Evolutionary conservation across 257 asterid genomes (phyloP).

Genomic region (Plectranthus barbatus): DNA sequence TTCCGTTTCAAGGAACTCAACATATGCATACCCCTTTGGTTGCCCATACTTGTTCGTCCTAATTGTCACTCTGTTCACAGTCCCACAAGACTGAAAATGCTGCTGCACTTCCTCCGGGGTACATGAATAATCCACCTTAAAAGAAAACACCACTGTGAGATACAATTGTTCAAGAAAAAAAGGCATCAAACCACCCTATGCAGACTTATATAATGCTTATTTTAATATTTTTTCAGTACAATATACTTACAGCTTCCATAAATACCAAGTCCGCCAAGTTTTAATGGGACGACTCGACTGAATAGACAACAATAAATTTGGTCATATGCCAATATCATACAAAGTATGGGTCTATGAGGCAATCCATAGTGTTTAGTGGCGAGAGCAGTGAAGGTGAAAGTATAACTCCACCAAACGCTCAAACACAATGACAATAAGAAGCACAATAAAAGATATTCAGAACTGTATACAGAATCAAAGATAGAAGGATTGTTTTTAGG

Average conservation of each 20-base stretch:
- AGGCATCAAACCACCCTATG: neutral
- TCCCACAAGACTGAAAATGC: constrained; percentile 81
- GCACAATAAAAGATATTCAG: neutral
- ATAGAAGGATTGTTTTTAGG: neutral
- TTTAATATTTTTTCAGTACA: neutral
- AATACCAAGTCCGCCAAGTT: neutral
- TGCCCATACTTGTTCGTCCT: constrained; percentile 70
- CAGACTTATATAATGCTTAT: neutral
- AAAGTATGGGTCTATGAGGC: neutral
- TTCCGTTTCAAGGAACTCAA: constrained; percentile 73
- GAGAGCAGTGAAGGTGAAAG: neutral
- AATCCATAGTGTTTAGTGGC: neutral
- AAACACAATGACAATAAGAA: neutral
- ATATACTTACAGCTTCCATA: neutral
- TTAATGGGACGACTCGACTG: neutral
- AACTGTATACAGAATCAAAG: too few relatives aligned
- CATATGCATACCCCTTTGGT: constrained; percentile 81
- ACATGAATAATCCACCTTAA: constrained; percentile 69
- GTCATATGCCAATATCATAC: neutral
- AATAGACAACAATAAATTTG: neutral
- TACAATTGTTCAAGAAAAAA: neutral
- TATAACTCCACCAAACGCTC: neutral
- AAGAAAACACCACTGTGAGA: constrained; percentile 1
- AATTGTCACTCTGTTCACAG: constrained; percentile 74
- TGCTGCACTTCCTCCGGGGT: constrained; percentile 83